Base-by-base conservation (phyloP, 1,284 basidiomycete genomes). In the Cutaneotrichosporon spelunceum region DNA sequence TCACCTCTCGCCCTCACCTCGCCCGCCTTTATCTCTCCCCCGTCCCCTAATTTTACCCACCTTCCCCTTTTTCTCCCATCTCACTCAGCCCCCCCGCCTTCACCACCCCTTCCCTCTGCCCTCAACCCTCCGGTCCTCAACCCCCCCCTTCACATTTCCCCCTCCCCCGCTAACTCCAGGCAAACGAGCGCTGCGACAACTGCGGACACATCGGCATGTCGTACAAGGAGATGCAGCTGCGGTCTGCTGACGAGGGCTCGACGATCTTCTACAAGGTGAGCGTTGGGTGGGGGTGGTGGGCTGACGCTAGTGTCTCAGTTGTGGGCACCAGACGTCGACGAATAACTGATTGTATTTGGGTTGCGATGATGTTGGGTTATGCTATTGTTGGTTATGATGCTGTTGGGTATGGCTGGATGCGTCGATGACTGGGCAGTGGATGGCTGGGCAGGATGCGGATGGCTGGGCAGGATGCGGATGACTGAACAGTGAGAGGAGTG, bases 151-250 rank as follows among this genome's bases (percentile, higher is more conserved):
- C 44, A n/a, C 33, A 19, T 34, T 6, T 52, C 48, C 24, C 13
- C 26, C 59, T 64, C 56, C 62, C 39, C 29, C 29, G 27, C 56
- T 57, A 19, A 57, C 36, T 21, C 0, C 56, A 96, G 90, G 90
- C 93, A 39, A 87, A 90, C 58, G 95, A 98, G 78, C 89, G 89
- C 78, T 99, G 96, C 75, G 92, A 92, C 0, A 85, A 86, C 56
- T 99, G 95, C 72, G 91, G 91, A 45, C 86, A 92, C 78, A 81
- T 86, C 68, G 87, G 79, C 23, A 66, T 80, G 59, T 76, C 73
- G 36, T 80, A 72, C 66, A 72, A 70, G 61, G 68, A 74, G 59
- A 71, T 76, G 72, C 80, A 93, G 87, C 81, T 93, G 71, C 85
- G 91, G 58, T 90, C 90, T 68, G 91, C 90, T 33, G 91, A 94